Conservation (phyloP, 2,329 filamentous ascomycete genomes). For the Helminthosporium solani region DNA sequence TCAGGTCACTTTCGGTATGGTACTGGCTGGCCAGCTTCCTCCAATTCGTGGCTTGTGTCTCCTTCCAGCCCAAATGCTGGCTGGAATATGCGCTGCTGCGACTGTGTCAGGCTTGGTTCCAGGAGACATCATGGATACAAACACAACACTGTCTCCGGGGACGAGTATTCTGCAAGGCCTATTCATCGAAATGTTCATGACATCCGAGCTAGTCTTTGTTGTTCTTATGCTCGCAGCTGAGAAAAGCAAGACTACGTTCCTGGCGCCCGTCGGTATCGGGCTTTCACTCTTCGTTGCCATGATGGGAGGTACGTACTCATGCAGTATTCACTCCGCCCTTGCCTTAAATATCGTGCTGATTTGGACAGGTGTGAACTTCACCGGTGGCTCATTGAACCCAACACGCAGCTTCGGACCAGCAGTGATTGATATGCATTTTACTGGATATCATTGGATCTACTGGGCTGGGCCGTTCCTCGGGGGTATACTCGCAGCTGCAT, state of each 20-base stretch:
- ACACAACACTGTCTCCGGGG: conserved; percentile 20
- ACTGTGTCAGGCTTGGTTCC: conserved; percentile 35
- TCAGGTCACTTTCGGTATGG: conserved; percentile 28
- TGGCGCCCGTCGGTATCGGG: conserved; percentile 71
- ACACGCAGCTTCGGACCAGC: conserved; percentile 49
- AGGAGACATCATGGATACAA: conserved; percentile 23
- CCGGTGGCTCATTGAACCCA: conserved; percentile 50
- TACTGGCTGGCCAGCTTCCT: conserved; percentile 21
- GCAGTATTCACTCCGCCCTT: conserved; percentile 16
- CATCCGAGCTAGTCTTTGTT: conserved; percentile 32
- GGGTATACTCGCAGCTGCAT: conserved; percentile 47
- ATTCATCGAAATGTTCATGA: conserved; percentile 35
- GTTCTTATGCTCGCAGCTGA: conserved; percentile 32
- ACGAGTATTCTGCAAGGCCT: conserved; percentile 29
- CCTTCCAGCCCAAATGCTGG: conserved; percentile 30
- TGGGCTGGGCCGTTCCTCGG: conserved; percentile 49
- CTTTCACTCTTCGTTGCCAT: conserved; percentile 65
- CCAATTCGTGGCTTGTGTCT: conserved; percentile 27
- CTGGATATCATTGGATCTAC: conserved; percentile 47
- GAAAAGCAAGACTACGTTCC: conserved; percentile 35
- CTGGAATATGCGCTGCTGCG: conserved; percentile 32
- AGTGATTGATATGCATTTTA: conserved; percentile 42
- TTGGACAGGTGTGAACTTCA: conserved; percentile 44
- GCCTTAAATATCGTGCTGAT: conserved; percentile 27
- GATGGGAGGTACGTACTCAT: conserved; percentile 45